Base-by-base conservation (phyloP, 495 filamentous ascomycete species). In the Neurospora sp. region DNA sequence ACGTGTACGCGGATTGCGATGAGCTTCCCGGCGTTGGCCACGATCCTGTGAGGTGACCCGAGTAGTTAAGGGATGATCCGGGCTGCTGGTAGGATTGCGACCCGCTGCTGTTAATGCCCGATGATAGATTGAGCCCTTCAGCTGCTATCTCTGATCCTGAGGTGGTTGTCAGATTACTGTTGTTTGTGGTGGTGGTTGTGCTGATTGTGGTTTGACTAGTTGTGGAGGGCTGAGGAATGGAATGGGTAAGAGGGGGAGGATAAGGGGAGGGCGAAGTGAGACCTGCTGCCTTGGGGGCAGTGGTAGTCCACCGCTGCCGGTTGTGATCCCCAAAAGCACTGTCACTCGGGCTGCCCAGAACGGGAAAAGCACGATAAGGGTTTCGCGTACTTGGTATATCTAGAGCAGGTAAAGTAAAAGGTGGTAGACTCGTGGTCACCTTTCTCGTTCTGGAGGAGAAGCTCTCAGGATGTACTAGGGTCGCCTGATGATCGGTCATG, bases 101-200 rank as follows among this genome's bases (percentile, higher is more conserved):
- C 76, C 83, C 86, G 75, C 82, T 83, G 74, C 82, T 88, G 78
- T 87, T 86, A 5, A 90, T 77, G 73, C 87, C 86, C 14, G 91
- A 86, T n/a, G 86, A 85, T 72, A 90, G 89, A 77, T 86, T 90
- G 70, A 91, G 79, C 44, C 86, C 85, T 74, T 94, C 92, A 71
- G 86, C 85, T n/a, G 80, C 73, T 75, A 77, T 80, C 77, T 66
- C 54, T 66, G 54, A 66, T 66, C 83, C 83, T 85, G 78, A 70
- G 39, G 73, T 74, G 59, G 76, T 75, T 72, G 82, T 86, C 75
- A 86, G 83, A 85, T 76, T 42, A 90, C 84, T 79, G 86, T 88
- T 69, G 87, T 86, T 73, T 89, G 72, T 23, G 74, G 73, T 69
- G 46, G 38, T 72, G 35, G 70, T 90, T 39, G 89, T 88, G 7